phyloP scores from a whole-genome alignment of 2,329 filamentous ascomycete species.

The Fusarium hostae region DNA sequence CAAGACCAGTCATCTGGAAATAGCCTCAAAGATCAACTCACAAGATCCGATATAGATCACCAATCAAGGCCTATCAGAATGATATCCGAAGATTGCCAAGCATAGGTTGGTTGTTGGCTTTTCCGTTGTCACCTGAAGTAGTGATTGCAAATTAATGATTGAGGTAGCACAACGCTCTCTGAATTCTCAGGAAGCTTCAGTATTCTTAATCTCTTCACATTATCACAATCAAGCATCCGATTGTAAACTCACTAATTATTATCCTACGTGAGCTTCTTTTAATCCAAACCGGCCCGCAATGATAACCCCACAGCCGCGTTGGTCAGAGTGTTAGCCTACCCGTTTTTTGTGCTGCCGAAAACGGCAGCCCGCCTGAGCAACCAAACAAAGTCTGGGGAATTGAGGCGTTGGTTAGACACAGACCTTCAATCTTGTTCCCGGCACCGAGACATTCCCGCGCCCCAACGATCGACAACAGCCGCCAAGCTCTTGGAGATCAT shows the following conservation, averaged over 20 bases:
- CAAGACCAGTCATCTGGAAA: not conserved
- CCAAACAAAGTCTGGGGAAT: slow-evolving; percentile 2
- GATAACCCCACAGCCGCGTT: slow-evolving; percentile 11
- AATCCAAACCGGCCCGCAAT: not conserved
- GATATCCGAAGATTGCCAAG: not conserved
- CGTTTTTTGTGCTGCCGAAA: slow-evolving; percentile 16
- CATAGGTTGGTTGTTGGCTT: no score
- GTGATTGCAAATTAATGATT: not conserved
- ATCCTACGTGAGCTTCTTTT: not conserved
- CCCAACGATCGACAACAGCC: not conserved
- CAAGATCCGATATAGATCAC: not conserved
- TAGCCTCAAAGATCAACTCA: not conserved
- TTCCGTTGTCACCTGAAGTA: not conserved
- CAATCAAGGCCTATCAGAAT: not conserved
- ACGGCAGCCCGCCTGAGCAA: not conserved
- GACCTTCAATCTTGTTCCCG: not conserved
- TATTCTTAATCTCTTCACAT: no score
- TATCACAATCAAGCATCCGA: no score
- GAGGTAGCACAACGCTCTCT: no score
- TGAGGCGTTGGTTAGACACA: slow-evolving; percentile 9
- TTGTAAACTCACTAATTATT: not conserved
- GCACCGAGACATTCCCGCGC: slow-evolving; percentile 8
- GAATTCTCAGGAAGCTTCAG: not conserved
- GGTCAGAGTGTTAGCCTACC: not conserved
- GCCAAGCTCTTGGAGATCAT: not conserved